Base-by-base conservation (phyloP, 306 rosid genomes). In the Vicia sativa region DNA sequence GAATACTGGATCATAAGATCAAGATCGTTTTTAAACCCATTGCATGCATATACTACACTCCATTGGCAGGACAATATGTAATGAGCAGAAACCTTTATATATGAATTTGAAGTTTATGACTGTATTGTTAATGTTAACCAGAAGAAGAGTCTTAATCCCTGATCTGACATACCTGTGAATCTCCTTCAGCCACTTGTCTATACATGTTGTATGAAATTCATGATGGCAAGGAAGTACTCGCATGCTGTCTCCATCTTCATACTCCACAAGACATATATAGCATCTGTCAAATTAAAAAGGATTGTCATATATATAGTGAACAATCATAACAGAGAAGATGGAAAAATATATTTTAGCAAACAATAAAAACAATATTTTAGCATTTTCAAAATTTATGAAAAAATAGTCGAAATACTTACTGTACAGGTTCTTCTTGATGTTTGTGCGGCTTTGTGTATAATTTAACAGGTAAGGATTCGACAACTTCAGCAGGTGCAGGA, bases 101-200 rank as follows among this genome's bases (percentile, higher is more conserved):
- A 42, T 46, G 21, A 44, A 15, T 21, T 21, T 21, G 45, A 18
- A 8, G 42, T 52, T 65, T 57, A 52, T 48, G 63, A 49, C 46
- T 63, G 12, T 37, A 65, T 50, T 54, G 7, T 53, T 44, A 6
- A 26, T 28, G 19, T 49, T 49, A 64, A 58, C 13, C 53, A 61
- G 62, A 70, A 62, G 46, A 49, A 53, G 48, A 50, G 39, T 7
- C 66, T 42, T 5, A 77, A 48, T 26, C 31, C 55, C 14, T 4
- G 60, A 74, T 18, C 16, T 21, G 35, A 55, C 62, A 16, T 82
- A 95, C 99, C 99, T 91, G 84, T 95, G 99, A 75, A 91, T 88
- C 85, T 95, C 99, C 84, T 95, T 95, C 72, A 95, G 84, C 99
- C 99, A 95, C 78, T 95, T 95, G 96, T 95, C 99, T 49, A 95